A percentile compares a stretch with the other conserved stretches of the same genome.
Conservation (phyloP, 306 rosid species). For the Ormosia semicastrata region DNA sequence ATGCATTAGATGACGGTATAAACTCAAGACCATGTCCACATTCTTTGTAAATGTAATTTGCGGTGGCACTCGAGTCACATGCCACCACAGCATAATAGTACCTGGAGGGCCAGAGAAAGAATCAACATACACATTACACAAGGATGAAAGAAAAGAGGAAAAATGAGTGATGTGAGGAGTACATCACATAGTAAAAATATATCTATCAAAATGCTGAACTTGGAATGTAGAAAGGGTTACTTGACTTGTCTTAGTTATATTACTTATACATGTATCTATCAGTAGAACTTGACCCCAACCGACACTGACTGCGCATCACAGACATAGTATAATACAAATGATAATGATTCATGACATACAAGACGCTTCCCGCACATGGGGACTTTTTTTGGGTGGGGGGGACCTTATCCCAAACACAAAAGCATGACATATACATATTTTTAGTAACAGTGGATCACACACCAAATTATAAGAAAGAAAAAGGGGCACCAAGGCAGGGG, state of each 20-base stretch:
- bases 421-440: neutral
- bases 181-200: conserved; percentile 1
- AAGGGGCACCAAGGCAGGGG: neutral
- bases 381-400: neutral
- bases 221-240: neutral
- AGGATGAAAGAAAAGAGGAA: neutral
- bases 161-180: neutral
- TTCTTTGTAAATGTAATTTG: conserved; percentile 71
- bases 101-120: conserved; percentile 40
- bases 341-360: neutral
- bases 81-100: conserved; percentile 83
- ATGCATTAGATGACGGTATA: conserved; percentile 62
- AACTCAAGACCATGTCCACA: conserved; percentile 75
- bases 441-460: neutral
- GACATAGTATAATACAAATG: neutral
- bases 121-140: neutral
- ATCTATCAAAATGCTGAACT: neutral
- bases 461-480: neutral
- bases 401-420: neutral
- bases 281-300: neutral
- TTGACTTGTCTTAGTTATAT: neutral
- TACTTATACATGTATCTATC: neutral
- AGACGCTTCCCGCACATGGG: neutral
- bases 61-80: conserved; percentile 75
- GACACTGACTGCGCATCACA: neutral